A percentile compares a stretch with the other conserved stretches of the same genome.
Conservation (phyloP, 768 basidiomycete species). For the Galerina marginata region DNA sequence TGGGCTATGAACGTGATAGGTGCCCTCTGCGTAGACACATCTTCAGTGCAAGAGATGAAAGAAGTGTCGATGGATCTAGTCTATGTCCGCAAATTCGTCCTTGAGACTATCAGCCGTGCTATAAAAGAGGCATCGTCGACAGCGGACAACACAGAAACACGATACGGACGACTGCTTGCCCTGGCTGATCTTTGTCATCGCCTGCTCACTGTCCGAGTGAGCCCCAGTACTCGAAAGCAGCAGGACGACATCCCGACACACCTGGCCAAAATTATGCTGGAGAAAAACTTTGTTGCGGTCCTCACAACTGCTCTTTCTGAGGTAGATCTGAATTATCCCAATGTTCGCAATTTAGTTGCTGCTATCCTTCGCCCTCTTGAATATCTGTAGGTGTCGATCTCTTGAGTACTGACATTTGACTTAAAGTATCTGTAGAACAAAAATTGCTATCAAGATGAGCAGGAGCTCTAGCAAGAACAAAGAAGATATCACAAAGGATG, state of each 20-base stretch:
- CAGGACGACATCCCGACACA: constrained; percentile 85
- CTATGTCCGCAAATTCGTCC: constrained; percentile 90
- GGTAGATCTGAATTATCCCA: constrained; percentile 94
- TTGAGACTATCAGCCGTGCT: constrained; percentile 86
- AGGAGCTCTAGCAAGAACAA: constrained; percentile 71
- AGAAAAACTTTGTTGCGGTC: constrained; percentile 93
- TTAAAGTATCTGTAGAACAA: constrained; percentile 62
- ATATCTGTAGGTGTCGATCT: constrained; percentile 64
- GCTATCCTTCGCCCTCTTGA: constrained; percentile 90
- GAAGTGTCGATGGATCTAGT: constrained; percentile 79
- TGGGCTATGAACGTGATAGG: constrained; percentile 92
- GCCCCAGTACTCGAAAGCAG: constrained; percentile 52
- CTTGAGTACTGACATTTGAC: constrained; percentile 5
- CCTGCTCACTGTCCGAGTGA: constrained; percentile 81
- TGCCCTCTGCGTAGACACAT: constrained; percentile 90
- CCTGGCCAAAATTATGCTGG: constrained; percentile 96
- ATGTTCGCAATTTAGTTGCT: constrained; percentile 84
- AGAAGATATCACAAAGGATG: constrained; percentile 57
- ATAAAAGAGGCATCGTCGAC: constrained; percentile 76
- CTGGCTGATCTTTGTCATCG: constrained; percentile 88
- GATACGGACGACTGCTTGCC: constrained; percentile 89
- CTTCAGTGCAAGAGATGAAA: constrained; percentile 68
- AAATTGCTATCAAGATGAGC: constrained; percentile 98
- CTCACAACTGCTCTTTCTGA: constrained; percentile 90
- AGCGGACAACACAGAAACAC: constrained; percentile 66